phyloP scores from a whole-genome alignment of 176 grass and related monocot genomes.

The Zoysia japonica region DNA sequence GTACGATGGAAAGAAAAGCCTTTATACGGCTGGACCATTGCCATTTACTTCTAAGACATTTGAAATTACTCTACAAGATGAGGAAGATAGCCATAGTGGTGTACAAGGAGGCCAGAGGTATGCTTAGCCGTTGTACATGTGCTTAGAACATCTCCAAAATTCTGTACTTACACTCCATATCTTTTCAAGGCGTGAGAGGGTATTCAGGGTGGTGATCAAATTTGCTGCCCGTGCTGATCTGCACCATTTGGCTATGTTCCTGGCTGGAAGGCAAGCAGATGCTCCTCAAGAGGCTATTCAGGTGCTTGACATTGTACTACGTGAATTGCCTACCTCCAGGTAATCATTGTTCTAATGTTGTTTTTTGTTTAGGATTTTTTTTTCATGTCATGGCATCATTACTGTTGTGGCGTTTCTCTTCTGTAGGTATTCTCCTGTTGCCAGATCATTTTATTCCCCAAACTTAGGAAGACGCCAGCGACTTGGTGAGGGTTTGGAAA shows the following conservation, averaged over 20 bases:
- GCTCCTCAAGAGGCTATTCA: constrained; percentile 95
- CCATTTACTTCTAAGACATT: constrained; percentile 72
- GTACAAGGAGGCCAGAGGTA: constrained; percentile 56
- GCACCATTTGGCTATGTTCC: constrained; percentile 85
- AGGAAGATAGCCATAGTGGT: constrained; percentile 57
- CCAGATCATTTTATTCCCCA: constrained; percentile 86
- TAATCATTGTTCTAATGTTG: constrained; percentile 32
- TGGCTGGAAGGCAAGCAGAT: constrained; percentile 84
- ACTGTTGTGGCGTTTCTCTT: constrained; percentile 1
- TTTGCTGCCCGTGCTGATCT: constrained; percentile 92
- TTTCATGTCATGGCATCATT: background rate
- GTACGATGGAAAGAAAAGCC: constrained; percentile 90
- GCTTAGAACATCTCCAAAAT: background rate
- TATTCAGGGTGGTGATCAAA: constrained; percentile 82
- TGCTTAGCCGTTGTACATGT: background rate
- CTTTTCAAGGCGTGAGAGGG: constrained; percentile 69
- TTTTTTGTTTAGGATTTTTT: constrained; percentile 33
- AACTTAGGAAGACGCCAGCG: constrained; percentile 76
- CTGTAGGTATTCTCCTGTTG: constrained; percentile 76
- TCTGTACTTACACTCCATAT: constrained; percentile 33
- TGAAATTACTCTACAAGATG: constrained; percentile 76
- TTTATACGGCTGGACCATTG: constrained; percentile 86
- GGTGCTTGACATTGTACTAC: constrained; percentile 90
- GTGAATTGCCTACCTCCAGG: constrained; percentile 83
- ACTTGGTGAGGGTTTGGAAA: constrained; percentile 89